These are phyloP conservation scores for Yarrowia galli DNA, from an alignment of 1,139 yeast genomes.

Conservation along the genomic window DNA sequence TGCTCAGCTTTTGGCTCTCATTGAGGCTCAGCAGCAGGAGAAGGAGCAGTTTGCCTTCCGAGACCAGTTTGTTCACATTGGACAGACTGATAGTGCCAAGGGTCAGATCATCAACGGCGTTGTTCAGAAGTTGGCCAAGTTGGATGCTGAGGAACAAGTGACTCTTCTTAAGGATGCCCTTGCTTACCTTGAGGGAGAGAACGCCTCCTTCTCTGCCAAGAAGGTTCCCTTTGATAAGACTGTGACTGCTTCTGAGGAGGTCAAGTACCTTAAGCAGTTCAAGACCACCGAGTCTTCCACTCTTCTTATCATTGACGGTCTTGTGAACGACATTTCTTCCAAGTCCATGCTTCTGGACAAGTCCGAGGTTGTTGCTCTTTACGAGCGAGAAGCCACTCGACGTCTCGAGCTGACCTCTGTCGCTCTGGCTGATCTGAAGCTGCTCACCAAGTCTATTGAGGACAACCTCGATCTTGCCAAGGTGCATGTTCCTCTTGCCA, in stretches of 20 bases:
- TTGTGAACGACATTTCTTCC: constrained; percentile 20
- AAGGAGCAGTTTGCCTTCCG: constrained; percentile 43
- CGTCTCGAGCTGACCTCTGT: constrained; percentile 21
- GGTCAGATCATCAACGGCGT: constrained; percentile 18
- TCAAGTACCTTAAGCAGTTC: constrained; percentile 22
- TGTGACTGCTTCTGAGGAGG: constrained; percentile 6
- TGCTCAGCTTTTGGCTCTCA: constrained; percentile 8
- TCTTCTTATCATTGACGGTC: constrained; percentile 20
- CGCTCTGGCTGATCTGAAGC: constrained; percentile 7
- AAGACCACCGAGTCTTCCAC: constrained; percentile 18
- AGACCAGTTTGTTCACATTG: constrained; percentile 41
- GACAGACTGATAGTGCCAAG: constrained; percentile 22
- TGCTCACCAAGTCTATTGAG: background rate
- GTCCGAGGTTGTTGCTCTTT: constrained; percentile 1
- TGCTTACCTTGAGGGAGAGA: background rate
- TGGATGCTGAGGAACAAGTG: background rate
- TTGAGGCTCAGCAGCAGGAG: constrained; percentile 39
- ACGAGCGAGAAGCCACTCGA: constrained; percentile 21
- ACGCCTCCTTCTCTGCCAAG: constrained; percentile 6
- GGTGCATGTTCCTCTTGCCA: constrained; percentile 9
- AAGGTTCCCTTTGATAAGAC: constrained; percentile 23
- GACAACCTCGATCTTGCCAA: constrained; percentile 18
- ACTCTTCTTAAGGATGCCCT: constrained; percentile 5
- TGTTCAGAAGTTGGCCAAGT: background rate
- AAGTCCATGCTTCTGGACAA: constrained; percentile 9